These are phyloP conservation scores for Silybum marianum DNA, from an alignment of 129 eudicot genomes.

Conservation along the genomic window DNA sequence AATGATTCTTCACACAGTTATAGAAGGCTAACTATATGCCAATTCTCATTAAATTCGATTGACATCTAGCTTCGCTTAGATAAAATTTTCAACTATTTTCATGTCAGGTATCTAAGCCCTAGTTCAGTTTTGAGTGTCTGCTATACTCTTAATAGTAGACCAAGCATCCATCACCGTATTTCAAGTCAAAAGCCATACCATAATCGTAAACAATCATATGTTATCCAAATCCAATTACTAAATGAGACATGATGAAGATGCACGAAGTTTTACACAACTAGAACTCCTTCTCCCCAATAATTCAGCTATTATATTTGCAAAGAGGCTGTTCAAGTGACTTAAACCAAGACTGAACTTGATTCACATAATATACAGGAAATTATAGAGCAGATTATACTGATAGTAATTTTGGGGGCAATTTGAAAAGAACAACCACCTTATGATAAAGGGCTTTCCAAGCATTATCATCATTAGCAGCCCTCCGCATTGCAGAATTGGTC, in stretches of 20 bases:
- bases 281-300: neutral
- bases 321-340: neutral
- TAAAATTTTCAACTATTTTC: neutral
- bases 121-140: neutral
- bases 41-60: neutral
- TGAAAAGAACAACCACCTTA: conserved; percentile 53
- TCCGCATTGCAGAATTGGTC: conserved; percentile 89
- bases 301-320: neutral
- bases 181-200: conserved; percentile 1
- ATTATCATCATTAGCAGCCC: conserved; percentile 96
- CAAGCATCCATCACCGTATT: neutral
- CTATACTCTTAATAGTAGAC: neutral
- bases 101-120: conserved; percentile 9
- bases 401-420: neutral
- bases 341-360: neutral
- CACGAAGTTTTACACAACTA: neutral
- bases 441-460: conserved; percentile 97
- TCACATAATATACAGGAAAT: neutral
- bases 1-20: neutral
- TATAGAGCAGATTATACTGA: neutral
- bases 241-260: neutral
- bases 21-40: conserved; percentile 3
- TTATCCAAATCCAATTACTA: neutral
- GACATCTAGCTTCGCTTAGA: neutral
- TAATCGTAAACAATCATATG: conserved; percentile 12